Evolutionary conservation across 1,139 yeast species (phyloP).

Genomic region (Magnusiomyces magnusii): DNA sequence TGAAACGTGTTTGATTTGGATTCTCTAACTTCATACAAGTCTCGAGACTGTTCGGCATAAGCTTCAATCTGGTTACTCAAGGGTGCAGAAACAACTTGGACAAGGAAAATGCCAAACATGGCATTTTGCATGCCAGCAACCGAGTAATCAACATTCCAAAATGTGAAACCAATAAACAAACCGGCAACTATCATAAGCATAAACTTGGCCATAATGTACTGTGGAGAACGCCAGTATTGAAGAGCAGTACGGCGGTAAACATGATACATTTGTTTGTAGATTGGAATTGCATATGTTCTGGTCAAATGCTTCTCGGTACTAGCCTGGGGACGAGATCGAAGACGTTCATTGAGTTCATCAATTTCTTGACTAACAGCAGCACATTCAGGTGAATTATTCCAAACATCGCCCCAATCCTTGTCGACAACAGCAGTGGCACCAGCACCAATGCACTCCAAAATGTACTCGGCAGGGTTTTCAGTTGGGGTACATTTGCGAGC

Average conservation of each 20-base stretch:
- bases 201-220: slow-evolving; percentile 34
- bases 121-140: slow-evolving; percentile 32
- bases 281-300: slow-evolving; percentile 27
- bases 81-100: slow-evolving; percentile 44
- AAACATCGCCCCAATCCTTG: slow-evolving; percentile 54
- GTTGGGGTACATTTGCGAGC: slow-evolving; percentile 51
- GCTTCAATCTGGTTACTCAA: slow-evolving; percentile 50
- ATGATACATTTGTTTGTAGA: slow-evolving; percentile 31
- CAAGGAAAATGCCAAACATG: slow-evolving; percentile 46
- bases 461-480: slow-evolving; percentile 76
- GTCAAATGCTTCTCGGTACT: slow-evolving; percentile 19
- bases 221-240: slow-evolving; percentile 38
- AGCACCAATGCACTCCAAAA: slow-evolving; percentile 67
- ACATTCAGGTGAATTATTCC: slow-evolving; percentile 51
- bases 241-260: slow-evolving; percentile 34
- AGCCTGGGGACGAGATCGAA: slow-evolving; percentile 25
- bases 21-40: slow-evolving; percentile 55
- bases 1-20: slow-evolving; percentile 56
- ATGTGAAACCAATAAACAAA: slow-evolving; percentile 47
- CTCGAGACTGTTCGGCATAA: slow-evolving; percentile 40
- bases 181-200: slow-evolving; percentile 43
- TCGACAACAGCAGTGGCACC: slow-evolving; percentile 62
- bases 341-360: slow-evolving; percentile 37
- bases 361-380: slow-evolving; percentile 31
- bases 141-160: slow-evolving; percentile 33